Percentiles rank a stretch among this genome's conserved stretches.
Evolutionary conservation across 225 moss, liverwort and hornwort species (phyloP).

Genomic region (Anthoceros angustus): DNA sequence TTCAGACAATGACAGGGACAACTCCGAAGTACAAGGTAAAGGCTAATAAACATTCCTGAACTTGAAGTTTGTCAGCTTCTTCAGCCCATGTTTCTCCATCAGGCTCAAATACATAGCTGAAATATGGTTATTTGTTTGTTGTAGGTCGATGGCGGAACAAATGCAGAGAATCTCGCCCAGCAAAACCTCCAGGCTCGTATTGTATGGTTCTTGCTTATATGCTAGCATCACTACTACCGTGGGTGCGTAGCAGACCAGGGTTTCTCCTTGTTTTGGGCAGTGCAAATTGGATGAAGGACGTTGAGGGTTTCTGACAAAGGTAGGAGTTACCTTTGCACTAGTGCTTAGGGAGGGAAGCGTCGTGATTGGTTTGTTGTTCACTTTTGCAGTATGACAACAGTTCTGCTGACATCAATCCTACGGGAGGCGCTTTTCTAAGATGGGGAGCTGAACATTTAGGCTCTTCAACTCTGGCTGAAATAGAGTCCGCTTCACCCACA

Average conservation of each 20-base stretch:
- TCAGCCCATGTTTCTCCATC: neutral
- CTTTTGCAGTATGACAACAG: slow-evolving; percentile 67
- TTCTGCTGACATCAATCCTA: slow-evolving; percentile 84
- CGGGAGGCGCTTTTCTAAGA: slow-evolving; percentile 65
- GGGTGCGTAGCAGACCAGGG: slow-evolving; percentile 77
- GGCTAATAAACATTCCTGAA: neutral
- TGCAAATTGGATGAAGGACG: slow-evolving; percentile 91
- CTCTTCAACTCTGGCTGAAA: slow-evolving; percentile 50
- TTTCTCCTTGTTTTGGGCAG: slow-evolving; percentile 92
- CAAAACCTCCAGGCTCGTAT: slow-evolving; percentile 94
- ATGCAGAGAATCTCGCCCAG: slow-evolving; percentile 75
- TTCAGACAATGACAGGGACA: slow-evolving; percentile 54
- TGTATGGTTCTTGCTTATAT: slow-evolving; percentile 93
- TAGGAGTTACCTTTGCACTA: slow-evolving; percentile 6
- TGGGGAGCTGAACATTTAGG: slow-evolving; percentile 83
- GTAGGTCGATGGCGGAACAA: slow-evolving; percentile 71
- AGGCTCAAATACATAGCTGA: neutral
- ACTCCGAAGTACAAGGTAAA: slow-evolving; percentile 59
- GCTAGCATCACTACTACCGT: slow-evolving; percentile 82
- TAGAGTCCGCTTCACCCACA: slow-evolving; percentile 77
- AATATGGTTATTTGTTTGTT: slow-evolving; percentile 7
- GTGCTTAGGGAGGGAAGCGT: neutral
- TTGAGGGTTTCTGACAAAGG: slow-evolving; percentile 93
- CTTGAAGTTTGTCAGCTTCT: neutral
- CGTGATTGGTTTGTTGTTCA: neutral